Percentiles rank a stretch among this genome's conserved stretches.
Conservation (phyloP, 192 early-diverging fungal genomes). For the Chytriomyces sp. region DNA sequence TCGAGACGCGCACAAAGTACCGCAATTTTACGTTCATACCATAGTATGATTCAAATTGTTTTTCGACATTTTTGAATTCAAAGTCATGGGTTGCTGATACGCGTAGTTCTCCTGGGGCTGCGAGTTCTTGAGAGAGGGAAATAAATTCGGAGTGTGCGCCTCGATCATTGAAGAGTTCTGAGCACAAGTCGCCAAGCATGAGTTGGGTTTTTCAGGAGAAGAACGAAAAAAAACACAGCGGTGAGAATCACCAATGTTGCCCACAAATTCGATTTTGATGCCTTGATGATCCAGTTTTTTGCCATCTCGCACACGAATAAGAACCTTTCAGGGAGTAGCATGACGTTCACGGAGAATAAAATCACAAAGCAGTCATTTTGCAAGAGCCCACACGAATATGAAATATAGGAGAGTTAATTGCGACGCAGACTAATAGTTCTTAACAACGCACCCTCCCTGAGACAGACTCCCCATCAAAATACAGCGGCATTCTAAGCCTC, state of each 20-base stretch:
- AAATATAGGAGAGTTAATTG: background rate
- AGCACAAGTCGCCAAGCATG: background rate
- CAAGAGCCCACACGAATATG: background rate
- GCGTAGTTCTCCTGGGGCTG: conserved; percentile 89
- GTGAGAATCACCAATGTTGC: conserved; percentile 78
- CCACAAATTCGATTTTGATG: conserved; percentile 99
- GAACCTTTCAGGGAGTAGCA: conserved; percentile 58
- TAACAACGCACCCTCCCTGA: conserved; percentile 78
- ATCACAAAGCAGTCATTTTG: background rate
- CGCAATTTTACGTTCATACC: conserved; percentile 98
- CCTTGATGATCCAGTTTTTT: conserved; percentile 97
- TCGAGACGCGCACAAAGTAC: conserved; percentile 94
- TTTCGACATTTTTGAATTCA: conserved; percentile 99
- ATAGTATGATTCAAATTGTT: conserved; percentile 97
- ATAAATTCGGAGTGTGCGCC: conserved; percentile 96
- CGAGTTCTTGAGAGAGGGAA: conserved; percentile 91
- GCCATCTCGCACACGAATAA: conserved; percentile 80
- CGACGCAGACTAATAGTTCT: too few relatives aligned
- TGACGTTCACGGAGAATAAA: background rate
- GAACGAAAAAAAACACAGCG: background rate
- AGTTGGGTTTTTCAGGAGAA: background rate
- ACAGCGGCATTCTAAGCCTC: conserved; percentile 90
- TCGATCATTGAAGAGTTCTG: conserved; percentile 94
- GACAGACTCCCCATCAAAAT: conserved; percentile 95
- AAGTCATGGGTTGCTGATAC: conserved; percentile 84